Base-by-base conservation (phyloP, 371 early-diverging fungal genomes). In the Apophysomyces variabilis region DNA sequence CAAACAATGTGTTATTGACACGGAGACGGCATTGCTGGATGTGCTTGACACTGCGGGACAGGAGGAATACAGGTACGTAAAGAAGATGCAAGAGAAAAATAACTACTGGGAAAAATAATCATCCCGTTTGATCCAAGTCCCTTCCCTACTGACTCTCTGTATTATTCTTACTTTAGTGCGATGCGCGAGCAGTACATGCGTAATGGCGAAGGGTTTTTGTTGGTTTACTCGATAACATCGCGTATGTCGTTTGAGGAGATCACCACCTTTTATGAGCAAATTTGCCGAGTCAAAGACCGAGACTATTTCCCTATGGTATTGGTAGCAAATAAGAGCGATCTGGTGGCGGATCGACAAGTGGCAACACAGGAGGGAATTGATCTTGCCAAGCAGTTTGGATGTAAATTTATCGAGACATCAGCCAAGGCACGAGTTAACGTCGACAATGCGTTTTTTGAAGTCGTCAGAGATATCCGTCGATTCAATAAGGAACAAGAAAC, bases 261-360 rank as follows among this genome's bases (percentile, higher is more conserved):
- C 61, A 75, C 84, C 47, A 83, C 85, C 0, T 92, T 93, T 66
- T 84, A 89, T 67, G 85, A 90, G 63, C 91, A 93, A 67, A 93
- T 96, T 41, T 77, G 89, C 54, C 86, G 91, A 32, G 92, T 94
- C 57, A 95, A 95, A 73, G 93, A 95, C 70, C 77, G 83, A 45
- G 92, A 92, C 56, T 83, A 78, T 38, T 93, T 92, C 75, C 96
- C 96, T 13, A 91, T 96, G 61, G 90, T 95, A 57, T 76, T 99
- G 18, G 89, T 97, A 8, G 99, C 93, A 37, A 99, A 99, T 87
- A 99, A 99, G 83, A 92, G 90, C 66, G 98, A 99, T 84, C 76
- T 96, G 64, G 90, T 89, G 32, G 69, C 75, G 43, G 93, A 96
- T 61, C 85, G 96, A 47, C 87, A 87, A 38, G 93, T 99, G 12